Evolutionary conservation across 129 eudicot species (phyloP).

Genomic region (Artemisia argyi): DNA sequence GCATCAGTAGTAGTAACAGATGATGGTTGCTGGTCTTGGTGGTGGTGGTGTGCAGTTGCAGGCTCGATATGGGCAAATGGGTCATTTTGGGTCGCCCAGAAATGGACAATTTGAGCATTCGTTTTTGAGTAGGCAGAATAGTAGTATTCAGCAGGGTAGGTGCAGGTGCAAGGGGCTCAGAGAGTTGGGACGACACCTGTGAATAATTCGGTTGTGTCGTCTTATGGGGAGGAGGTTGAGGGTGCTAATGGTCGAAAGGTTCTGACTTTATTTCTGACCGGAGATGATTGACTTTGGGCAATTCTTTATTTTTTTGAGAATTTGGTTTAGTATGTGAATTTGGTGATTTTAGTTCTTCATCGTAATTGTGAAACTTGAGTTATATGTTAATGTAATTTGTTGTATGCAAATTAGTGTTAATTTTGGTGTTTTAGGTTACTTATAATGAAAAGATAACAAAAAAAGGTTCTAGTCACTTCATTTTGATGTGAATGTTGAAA

Average conservation of each 20-base stretch:
- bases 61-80: conserved; percentile 60
- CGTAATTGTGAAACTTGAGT: too few relatives aligned
- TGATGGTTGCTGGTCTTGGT: conserved; percentile 38
- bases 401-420: too few relatives aligned
- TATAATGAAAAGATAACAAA: too few relatives aligned
- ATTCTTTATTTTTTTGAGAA: conserved; percentile 18
- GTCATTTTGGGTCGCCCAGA: conserved; percentile 71
- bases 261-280: conserved; percentile 81
- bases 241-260: conserved; percentile 77
- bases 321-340: not conserved
- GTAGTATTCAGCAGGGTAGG: conserved; percentile 20
- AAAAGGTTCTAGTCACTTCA: too few relatives aligned
- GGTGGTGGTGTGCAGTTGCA: conserved; percentile 27
- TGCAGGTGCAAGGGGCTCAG: conserved; percentile 45
- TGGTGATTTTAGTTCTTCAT: not conserved
- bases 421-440: too few relatives aligned
- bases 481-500: too few relatives aligned
- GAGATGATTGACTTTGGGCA: conserved; percentile 67
- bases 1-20: conserved; percentile 44
- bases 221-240: conserved; percentile 78
- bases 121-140: conserved; percentile 54
- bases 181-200: conserved; percentile 49
- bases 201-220: conserved; percentile 38
- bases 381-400: too few relatives aligned
- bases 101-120: conserved; percentile 71